Base-by-base conservation (phyloP, 2,329 filamentous ascomycete genomes). In the Bipolaris zeicola region DNA sequence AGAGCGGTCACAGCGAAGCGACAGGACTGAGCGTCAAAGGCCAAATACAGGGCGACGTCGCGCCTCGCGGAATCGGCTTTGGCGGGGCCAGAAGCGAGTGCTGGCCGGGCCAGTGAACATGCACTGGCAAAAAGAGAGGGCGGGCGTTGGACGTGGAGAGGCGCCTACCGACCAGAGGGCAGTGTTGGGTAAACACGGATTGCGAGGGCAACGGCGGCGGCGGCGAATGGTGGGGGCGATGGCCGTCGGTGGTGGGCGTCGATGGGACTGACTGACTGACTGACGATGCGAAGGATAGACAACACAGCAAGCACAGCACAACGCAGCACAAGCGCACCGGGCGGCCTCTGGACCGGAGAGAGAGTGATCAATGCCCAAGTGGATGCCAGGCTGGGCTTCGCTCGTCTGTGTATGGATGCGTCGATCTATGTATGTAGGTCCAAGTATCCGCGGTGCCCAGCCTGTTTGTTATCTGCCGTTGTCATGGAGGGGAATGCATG, bases 121-220 rank as follows among this genome's bases (percentile, higher is more conserved):
- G 42, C 36, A 41, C 20, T 11, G 37, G 16, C 28, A 43, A 37
- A 37, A 22, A 42, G 24, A 28, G 41, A 31, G 41, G 14, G 24
- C 18, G 37, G 6, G 37, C 37, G 42, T 18, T 36, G 48, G 39
- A 36, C n/a, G 36, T 38, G 16, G 37, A 43, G 38, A 38, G 38
- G 50, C 50, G 50, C 49, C 54, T 52, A 24, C 49, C 54, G 28
- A 53, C 51, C 50, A 46, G 45, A 18, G 26, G 16, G 22, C 39
- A 16, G 53, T 60, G 60, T 57, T 62, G 58, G 46, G 63, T 62
- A 64, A 63, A 64, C 61, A 64, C 58, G 36, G 60, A 55, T 61
- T 43, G 64, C 55, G 50, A 50, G 52, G 58, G 60, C 58, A 64
- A 64, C 60, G 58, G 60, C 60, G 62, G 62, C 57, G 42, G 16